Conservation (phyloP, 2,329 filamentous ascomycete genomes). For the Cercospora sp. region DNA sequence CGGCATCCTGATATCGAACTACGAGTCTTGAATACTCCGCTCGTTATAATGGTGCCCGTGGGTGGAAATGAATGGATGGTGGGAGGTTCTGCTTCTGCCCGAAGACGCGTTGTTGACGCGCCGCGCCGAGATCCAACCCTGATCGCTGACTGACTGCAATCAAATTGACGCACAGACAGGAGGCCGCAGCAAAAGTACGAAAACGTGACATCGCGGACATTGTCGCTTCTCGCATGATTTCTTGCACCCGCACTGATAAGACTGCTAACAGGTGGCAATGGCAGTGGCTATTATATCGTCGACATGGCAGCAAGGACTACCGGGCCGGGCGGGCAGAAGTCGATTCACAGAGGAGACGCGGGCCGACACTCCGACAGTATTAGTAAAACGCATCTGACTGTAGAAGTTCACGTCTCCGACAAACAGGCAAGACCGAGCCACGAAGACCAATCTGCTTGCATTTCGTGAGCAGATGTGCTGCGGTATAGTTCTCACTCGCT, state of each 20-base stretch:
- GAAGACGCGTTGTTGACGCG: neutral
- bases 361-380: no score
- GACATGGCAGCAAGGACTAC: neutral
- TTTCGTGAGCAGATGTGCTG: neutral
- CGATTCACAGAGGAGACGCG: no score
- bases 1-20: conserved; percentile 1
- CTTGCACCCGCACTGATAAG: neutral
- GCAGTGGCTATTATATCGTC: neutral
- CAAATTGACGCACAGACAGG: neutral
- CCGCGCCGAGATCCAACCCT: neutral
- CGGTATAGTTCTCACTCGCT: neutral
- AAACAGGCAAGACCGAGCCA: neutral
- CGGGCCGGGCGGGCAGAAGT: neutral
- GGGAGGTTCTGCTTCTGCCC: neutral
- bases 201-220: neutral
- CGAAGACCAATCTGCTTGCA: neutral
- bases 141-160: neutral
- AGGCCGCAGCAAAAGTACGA: neutral
- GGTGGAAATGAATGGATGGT: neutral
- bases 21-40: neutral
- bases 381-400: no score
- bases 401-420: neutral
- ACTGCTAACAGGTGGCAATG: neutral
- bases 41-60: neutral
- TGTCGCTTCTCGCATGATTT: neutral